Evolutionary conservation across 1,139 yeast species (phyloP), one percentile per base, ranked within the genome.

Genomic region (Sugiyamaella japonica): DNA sequence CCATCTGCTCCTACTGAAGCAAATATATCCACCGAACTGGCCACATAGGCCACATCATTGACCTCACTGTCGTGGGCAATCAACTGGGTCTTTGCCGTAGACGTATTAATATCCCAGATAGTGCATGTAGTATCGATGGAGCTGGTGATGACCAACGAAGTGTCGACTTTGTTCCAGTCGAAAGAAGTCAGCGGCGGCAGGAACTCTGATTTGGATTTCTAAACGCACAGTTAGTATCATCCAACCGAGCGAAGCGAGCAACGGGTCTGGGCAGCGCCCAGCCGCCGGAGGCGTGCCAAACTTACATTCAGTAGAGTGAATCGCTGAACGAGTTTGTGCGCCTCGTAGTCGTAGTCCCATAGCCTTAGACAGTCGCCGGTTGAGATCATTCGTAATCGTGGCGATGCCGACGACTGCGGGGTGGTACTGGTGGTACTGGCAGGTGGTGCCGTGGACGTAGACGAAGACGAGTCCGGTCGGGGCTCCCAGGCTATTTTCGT

Each of bases 61-160:
- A 93, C 99, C 70, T 91, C 98, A 57, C 86, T 84, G 68, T 93
- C 99, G 70, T 93, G 99, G 0, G 99, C 99, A 62, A 93, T 93
- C 51, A 93, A 76, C 72, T 93, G 98, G 1, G 99, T 91, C 66
- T 86, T 87, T 17, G 96, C 96, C 28, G 80, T 77, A n/a, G 88
- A 89, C 8, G 83, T 77, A 32, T 75, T 77, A 43, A 89, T 73
- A 70, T 93, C 98, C 98, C 99, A 93, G 2, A 90, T 85, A 0
- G 98, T 91, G 71, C 99, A 93, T 0, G 99, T 93, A 0, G 99
- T 93, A 71, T 93, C 99, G 9, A 93, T 89, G 31, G 95, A 85
- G 58, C 95, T 83, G 1, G 97, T 89, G 46, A 93, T 87, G 23
- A 90, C 79, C 40, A 85, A 72, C 54, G 82, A 80, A 7, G 89